Percentiles rank a stretch among this genome's conserved stretches.
These are phyloP conservation scores for Coemansia sp. DNA, from an alignment of 192 early-diverging fungal genomes.

Conservation along the genomic window DNA sequence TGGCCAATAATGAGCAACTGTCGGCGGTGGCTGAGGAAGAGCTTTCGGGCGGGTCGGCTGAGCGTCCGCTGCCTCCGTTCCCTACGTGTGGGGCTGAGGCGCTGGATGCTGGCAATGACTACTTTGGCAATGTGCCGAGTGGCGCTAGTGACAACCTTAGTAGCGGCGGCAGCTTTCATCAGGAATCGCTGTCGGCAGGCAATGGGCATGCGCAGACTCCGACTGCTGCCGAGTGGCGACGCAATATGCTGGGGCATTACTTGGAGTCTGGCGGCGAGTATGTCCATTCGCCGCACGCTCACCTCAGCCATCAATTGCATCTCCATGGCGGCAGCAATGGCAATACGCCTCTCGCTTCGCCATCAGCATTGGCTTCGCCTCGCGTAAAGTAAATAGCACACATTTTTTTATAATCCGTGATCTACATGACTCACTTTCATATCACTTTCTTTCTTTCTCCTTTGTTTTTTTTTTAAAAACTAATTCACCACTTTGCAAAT, in stretches of 20 bases:
- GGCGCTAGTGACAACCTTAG: constrained; percentile 14
- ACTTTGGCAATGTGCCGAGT: constrained; percentile 33
- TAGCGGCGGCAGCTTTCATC: not conserved
- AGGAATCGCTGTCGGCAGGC: not conserved
- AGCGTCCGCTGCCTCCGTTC: constrained; percentile 11
- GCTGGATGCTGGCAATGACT: constrained; percentile 17
- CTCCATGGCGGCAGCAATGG: not conserved
- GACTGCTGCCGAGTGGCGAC: constrained; percentile 33
- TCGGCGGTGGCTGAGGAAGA: not conserved
- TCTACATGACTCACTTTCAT: not conserved
- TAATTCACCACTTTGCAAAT: not conserved
- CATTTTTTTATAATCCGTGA: not conserved
- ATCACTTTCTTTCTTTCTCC: not conserved
- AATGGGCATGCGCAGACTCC: constrained; percentile 16
- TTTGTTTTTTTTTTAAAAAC: constrained; percentile 1
- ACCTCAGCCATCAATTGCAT: constrained; percentile 4
- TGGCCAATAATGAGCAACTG: not conserved
- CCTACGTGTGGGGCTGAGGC: constrained; percentile 7
- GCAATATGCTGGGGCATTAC: constrained; percentile 28
- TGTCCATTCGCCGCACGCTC: not conserved
- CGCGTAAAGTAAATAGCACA: constrained; percentile 26
- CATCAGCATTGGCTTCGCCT: constrained; percentile 29
- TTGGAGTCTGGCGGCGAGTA: constrained; percentile 19
- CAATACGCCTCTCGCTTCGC: constrained; percentile 11
- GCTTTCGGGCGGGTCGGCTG: not conserved